phyloP scores from a whole-genome alignment of 805 yeast genomes.

The Saccharomycopsis fibuligera region DNA sequence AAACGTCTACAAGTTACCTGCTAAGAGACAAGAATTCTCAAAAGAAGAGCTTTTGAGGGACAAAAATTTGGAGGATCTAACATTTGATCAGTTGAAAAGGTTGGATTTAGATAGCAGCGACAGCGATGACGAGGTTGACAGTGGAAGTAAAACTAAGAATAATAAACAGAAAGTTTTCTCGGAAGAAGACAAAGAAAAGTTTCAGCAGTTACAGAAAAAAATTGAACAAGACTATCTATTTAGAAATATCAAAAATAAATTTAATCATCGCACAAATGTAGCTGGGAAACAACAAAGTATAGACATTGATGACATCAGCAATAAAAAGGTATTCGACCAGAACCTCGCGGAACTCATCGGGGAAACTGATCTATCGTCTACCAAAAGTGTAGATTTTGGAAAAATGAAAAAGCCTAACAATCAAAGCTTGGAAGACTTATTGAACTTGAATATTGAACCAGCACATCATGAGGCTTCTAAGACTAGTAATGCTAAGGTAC shows the following conservation, averaged over 20 bases:
- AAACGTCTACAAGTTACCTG: neutral
- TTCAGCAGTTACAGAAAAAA: constrained; percentile 23
- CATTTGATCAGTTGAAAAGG: constrained; percentile 3
- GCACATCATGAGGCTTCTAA: too few species aligned
- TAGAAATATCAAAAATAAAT: constrained; percentile 18
- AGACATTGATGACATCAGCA: neutral
- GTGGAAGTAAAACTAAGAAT: constrained; percentile 19
- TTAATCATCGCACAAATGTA: too few species aligned
- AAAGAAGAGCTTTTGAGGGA: constrained; percentile 6
- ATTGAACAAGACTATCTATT: constrained; percentile 24
- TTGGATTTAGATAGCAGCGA: constrained; percentile 23
- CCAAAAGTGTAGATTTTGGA: too few species aligned
- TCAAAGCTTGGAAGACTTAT: too few species aligned
- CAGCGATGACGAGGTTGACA: constrained; percentile 20
- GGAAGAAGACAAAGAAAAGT: constrained; percentile 24
- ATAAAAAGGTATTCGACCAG: neutral
- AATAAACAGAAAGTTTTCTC: constrained; percentile 10
- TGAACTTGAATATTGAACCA: too few species aligned
- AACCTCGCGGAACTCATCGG: neutral
- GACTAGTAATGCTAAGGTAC: too few species aligned
- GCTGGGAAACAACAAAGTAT: neutral
- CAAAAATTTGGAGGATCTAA: constrained; percentile 8
- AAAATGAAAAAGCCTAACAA: too few species aligned
- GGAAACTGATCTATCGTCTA: too few species aligned
- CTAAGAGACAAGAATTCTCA: neutral